These are phyloP conservation scores for Suillus lakei DNA, from an alignment of 768 basidiomycete species.

Conservation along the genomic window DNA sequence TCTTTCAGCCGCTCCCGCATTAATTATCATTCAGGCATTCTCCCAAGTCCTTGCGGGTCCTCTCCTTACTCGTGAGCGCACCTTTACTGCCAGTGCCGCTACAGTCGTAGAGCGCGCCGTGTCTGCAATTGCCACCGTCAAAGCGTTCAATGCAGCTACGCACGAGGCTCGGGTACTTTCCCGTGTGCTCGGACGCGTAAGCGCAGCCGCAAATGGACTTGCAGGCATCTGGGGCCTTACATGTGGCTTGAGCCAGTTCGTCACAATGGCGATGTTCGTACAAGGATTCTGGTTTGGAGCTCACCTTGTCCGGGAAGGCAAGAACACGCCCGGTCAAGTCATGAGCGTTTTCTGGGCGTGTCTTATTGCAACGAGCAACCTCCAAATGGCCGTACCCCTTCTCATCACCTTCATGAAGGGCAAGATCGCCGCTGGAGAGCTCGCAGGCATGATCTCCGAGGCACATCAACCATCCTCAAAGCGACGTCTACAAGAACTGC, in stretches of 20 bases:
- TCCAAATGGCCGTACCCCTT: constrained; percentile 87
- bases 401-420: constrained; percentile 70
- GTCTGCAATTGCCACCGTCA: constrained; percentile 84
- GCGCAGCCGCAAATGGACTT: constrained; percentile 53
- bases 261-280: constrained; percentile 92
- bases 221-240: constrained; percentile 79
- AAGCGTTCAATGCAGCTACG: constrained; percentile 83
- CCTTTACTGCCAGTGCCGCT: constrained; percentile 70
- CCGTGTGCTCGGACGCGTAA: constrained; percentile 49
- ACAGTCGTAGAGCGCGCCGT: constrained; percentile 81
- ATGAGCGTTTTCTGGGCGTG: constrained; percentile 99
- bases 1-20: constrained; percentile 84
- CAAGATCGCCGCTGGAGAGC: constrained; percentile 49
- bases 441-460: constrained; percentile 21
- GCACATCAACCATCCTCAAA: constrained; percentile 16
- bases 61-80: constrained; percentile 68
- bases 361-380: constrained; percentile 83
- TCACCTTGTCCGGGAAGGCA: constrained; percentile 82
- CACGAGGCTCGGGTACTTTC: constrained; percentile 56
- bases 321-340: constrained; percentile 71
- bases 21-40: constrained; percentile 75
- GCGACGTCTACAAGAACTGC: constrained; percentile 38
- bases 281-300: constrained; percentile 97
- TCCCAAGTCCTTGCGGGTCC: constrained; percentile 75
- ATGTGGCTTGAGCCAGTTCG: constrained; percentile 73